These are phyloP conservation scores for Uronychia setigera DNA, from an alignment of 73 alveolate genomes.

Conservation along the genomic window DNA sequence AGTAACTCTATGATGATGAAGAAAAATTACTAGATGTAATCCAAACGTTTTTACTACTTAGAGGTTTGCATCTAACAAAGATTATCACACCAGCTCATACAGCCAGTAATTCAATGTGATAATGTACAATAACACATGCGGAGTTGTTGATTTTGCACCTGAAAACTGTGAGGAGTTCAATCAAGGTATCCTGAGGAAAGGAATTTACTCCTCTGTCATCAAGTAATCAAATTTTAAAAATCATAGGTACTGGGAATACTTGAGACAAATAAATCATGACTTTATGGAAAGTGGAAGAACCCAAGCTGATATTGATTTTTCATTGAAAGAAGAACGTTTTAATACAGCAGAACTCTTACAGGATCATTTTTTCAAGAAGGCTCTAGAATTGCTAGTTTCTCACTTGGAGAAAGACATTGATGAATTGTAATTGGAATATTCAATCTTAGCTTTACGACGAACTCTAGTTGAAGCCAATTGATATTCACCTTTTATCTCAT, in stretches of 20 bases:
- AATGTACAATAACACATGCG: not conserved
- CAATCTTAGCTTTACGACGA: conserved; percentile 23
- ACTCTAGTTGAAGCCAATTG: conserved; percentile 22
- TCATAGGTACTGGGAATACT: conserved; percentile 43
- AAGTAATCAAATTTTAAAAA: not conserved
- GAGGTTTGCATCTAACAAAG: not conserved
- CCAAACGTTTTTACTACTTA: not conserved
- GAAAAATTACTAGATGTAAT: conserved; percentile 31
- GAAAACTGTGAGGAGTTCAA: conserved; percentile 4
- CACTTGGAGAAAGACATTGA: conserved; percentile 43
- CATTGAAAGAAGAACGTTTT: conserved; percentile 30
- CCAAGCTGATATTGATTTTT: conserved; percentile 9
- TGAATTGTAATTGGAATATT: conserved; percentile 23
- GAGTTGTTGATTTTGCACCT: not conserved
- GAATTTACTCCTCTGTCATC: conserved; percentile 43
- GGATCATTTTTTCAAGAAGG: conserved; percentile 41
- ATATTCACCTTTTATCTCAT: conserved; percentile 45
- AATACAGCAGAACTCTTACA: conserved; percentile 31
- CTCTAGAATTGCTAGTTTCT: conserved; percentile 19
- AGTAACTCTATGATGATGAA: conserved; percentile 49
- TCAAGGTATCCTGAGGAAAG: conserved; percentile 51
- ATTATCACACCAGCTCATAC: not conserved
- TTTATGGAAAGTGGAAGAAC: conserved; percentile 25
- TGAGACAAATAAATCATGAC: conserved; percentile 45
- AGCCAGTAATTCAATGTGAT: not conserved